A percentile compares a stretch with the other conserved stretches of the same genome.
Conservation (phyloP, 2,329 filamentous ascomycete species). For the Sporothrix mexicana region DNA sequence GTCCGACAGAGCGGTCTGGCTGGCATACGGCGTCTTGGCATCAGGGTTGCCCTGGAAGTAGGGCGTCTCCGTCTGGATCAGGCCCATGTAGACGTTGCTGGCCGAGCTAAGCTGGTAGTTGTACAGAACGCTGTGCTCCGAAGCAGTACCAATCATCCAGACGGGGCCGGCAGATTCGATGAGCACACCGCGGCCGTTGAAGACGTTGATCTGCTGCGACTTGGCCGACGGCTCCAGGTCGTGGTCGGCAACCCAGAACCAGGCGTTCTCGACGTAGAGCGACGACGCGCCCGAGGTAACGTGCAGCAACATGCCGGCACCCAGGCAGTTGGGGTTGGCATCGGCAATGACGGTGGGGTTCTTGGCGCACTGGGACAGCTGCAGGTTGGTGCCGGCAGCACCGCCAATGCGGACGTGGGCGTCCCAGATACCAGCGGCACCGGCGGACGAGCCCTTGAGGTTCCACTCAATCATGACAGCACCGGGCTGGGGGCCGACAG, state of each 20-base stretch:
- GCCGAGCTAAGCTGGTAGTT: conserved; percentile 87
- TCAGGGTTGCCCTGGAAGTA: conserved; percentile 86
- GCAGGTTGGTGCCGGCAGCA: conserved; percentile 79
- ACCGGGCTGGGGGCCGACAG: conserved; percentile 80
- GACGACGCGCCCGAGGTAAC: conserved; percentile 63
- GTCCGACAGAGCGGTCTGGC: conserved; percentile 64
- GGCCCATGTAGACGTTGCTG: conserved; percentile 77
- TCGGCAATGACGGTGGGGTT: conserved; percentile 61
- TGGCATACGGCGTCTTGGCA: conserved; percentile 67
- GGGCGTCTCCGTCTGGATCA: conserved; percentile 89
- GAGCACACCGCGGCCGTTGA: conserved; percentile 82
- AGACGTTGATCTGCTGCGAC: conserved; percentile 78
- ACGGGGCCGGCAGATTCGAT: conserved; percentile 76
- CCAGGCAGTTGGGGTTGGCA: conserved; percentile 70
- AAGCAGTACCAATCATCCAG: conserved; percentile 81
- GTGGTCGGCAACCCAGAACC: conserved; percentile 91
- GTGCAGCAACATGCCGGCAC: conserved; percentile 73
- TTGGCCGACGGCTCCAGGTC: conserved; percentile 77
- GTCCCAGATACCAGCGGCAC: conserved; percentile 86
- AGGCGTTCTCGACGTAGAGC: conserved; percentile 85
- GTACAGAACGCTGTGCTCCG: conserved; percentile 70
- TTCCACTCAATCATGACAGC: conserved; percentile 95
- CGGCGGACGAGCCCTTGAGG: conserved; percentile 68
- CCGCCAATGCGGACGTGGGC: conserved; percentile 95
- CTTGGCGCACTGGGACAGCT: conserved; percentile 80